These are phyloP conservation scores for Suillus bovinus DNA, from an alignment of 768 basidiomycete genomes.

Conservation along the genomic window DNA sequence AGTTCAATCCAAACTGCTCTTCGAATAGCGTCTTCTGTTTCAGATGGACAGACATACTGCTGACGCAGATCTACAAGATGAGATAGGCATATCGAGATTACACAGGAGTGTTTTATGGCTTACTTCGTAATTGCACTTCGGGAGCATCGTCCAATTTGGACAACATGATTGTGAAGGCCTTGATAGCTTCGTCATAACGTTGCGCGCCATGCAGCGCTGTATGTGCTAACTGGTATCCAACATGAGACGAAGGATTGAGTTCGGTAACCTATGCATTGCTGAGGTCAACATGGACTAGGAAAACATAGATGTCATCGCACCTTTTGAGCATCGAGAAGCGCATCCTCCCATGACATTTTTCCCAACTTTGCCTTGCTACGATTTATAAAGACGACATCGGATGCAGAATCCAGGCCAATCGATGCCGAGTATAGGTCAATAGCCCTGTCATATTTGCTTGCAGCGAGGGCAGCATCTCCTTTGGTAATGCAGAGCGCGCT, in stretches of 20 bases:
- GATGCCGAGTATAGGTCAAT: no score
- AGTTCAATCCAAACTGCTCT: neutral
- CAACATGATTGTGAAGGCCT: neutral
- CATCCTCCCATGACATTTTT: neutral
- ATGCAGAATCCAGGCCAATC: neutral
- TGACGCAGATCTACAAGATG: neutral
- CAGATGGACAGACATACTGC: neutral
- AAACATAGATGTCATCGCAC: neutral
- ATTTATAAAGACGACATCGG: neutral
- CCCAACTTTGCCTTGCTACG: neutral
- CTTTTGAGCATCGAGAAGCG: neutral
- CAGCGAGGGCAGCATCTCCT: neutral
- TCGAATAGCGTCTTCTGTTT: neutral
- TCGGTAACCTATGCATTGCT: neutral
- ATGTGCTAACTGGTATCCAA: neutral
- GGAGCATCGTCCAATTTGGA: neutral
- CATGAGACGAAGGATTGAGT: neutral
- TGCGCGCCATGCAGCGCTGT: neutral
- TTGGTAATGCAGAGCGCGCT: no score
- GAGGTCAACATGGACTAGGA: neutral
- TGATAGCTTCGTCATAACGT: neutral
- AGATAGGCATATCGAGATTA: neutral
- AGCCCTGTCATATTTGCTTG: no score
- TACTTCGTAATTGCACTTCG: neutral
- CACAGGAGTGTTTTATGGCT: neutral